Base-by-base conservation (phyloP, 2,329 filamentous ascomycete genomes). In the Phaeomoniella chlamydospora region DNA sequence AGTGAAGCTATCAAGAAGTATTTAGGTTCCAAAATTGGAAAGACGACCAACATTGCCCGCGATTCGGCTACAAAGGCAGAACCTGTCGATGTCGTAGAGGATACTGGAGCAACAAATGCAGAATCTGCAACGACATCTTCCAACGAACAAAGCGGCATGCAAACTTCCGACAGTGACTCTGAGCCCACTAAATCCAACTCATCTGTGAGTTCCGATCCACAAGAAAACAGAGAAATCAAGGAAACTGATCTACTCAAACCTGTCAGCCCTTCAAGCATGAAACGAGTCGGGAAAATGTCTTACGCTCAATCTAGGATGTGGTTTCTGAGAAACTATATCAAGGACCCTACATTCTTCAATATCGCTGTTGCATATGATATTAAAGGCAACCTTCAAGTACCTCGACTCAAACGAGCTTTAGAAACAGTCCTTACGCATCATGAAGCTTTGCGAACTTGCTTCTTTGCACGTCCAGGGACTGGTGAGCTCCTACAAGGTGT, bases 281-380 rank as follows among this genome's bases (percentile, higher is more conserved):
- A n/a, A n/a, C n/a, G n/a, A n/a, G n/a, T n/a, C n/a, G n/a, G n/a
- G n/a, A 26, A 29, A 18, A 56, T 65, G 39, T 63, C 62, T 3
- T 51, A 51, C n/a, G 54, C 46, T 5, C 62, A 67, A 41, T 49
- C 54, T 0, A 47, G 59, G 0, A 60, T 65, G 40, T 67, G 59
- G 59, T 46, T 51, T 33, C 30, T 48, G 2, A 6, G 11, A 2
- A 35, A 33, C 5, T 42, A 38, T 60, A 16, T 62, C 2, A 40
- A 59, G 5, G 55, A 66, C 33, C 48, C 49, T 5, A 58, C 54
- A 0, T 54, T 56, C 2, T 59, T 54, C 40, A 69, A 69, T 41
- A 49, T 58, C 18, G 53, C 58, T 1, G 42, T 52, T 1, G 45
- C 34, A 1, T 48, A 52, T 36, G 39, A 49, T 2, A 30, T 67